These are phyloP conservation scores for Cladophialophora bantiana DNA, from an alignment of 2,329 filamentous ascomycete species.

Conservation along the genomic window DNA sequence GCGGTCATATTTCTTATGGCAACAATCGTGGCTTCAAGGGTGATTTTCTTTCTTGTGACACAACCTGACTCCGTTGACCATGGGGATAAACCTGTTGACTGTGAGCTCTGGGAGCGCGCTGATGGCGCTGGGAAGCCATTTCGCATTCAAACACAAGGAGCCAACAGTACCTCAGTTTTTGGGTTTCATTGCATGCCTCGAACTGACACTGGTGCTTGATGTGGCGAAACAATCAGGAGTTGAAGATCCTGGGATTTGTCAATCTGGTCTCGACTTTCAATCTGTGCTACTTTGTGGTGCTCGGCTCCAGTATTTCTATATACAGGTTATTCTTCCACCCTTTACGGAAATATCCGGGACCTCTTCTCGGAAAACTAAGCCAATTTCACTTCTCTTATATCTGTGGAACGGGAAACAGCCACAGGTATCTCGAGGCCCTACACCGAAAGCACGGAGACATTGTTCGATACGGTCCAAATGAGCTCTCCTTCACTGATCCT, in stretches of 20 bases:
- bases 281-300: neutral
- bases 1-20: neutral
- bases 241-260: neutral
- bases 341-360: constrained; percentile 3
- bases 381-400: constrained; percentile 14
- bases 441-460: constrained; percentile 64
- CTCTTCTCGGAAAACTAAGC: constrained; percentile 12
- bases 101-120: neutral
- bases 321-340: constrained; percentile 3
- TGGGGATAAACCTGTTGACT: neutral
- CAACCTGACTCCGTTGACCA: neutral
- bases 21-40: neutral
- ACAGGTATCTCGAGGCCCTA: constrained; percentile 63
- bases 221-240: neutral
- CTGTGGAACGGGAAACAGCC: constrained; percentile 56
- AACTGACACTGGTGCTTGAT: neutral
- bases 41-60: neutral
- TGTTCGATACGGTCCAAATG: constrained; percentile 66
- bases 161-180: neutral
- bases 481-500: constrained; percentile 70
- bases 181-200: neutral
- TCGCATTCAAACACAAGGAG: neutral
- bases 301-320: neutral
- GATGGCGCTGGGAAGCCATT: neutral
- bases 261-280: neutral